Conservation (phyloP, 768 basidiomycete genomes). For the Rhodotorula babjevae region DNA sequence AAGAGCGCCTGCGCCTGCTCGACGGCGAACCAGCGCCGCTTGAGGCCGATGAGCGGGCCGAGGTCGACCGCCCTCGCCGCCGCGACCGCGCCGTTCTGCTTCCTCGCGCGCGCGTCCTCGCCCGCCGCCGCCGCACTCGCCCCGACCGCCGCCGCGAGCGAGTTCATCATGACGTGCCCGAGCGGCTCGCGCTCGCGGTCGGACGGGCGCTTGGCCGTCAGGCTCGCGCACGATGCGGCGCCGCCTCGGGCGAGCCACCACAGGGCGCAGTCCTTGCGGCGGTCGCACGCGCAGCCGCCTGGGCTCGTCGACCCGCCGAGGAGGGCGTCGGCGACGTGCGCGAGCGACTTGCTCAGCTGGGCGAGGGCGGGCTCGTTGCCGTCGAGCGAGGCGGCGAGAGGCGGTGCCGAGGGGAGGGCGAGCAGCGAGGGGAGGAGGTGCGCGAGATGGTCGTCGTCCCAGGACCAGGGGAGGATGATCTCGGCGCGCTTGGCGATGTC, state of each 20-base stretch:
- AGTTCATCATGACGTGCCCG: constrained; percentile 5
- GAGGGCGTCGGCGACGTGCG: constrained; percentile 14
- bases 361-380: neutral
- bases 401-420: constrained; percentile 1
- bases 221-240: neutral
- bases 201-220: neutral
- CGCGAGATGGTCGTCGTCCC: constrained; percentile 81
- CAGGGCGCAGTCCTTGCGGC: constrained; percentile 31
- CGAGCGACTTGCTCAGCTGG: constrained; percentile 13
- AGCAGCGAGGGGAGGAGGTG: constrained; percentile 32
- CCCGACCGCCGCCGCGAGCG: neutral
- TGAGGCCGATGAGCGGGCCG: constrained; percentile 28
- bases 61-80: constrained; percentile 11
- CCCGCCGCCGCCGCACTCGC: neutral
- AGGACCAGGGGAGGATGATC: constrained; percentile 88
- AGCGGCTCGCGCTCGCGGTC: neutral
- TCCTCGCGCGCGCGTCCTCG: neutral
- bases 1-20: neutral
- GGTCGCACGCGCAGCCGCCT: constrained; percentile 31
- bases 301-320: constrained; percentile 6
- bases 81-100: constrained; percentile 7
- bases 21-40: constrained; percentile 34
- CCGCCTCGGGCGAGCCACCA: constrained; percentile 30
- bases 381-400: neutral
- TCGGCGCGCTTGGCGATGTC: constrained; percentile 76